Evolutionary conservation across 2,329 filamentous ascomycete genomes (phyloP), one percentile per base, ranked within the genome.

Genomic region (Sporothrix sp.): DNA sequence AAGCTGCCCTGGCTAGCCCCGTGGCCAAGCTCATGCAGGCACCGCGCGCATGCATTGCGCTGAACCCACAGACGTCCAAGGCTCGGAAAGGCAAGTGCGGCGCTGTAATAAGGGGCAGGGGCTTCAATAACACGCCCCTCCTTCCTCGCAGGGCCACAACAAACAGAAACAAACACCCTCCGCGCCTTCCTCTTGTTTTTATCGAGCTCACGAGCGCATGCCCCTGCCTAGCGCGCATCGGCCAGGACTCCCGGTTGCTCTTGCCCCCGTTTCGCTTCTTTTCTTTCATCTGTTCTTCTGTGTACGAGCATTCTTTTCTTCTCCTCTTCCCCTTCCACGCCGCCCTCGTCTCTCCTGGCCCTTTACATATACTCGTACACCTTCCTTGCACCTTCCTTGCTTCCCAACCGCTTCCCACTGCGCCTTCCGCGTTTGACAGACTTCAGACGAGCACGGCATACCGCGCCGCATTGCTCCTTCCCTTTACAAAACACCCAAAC

Each of bases 201-300:
- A 40, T 50, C 37, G n/a, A 18, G 16, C 38, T 50, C 47, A 43
- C 37, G 30, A 37, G 23, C 32, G 7, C 38, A 43, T 30, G 13
- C 47, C 51, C 50, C 27, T 52, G 51, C 51, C 39, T 52, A 52
- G 51, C 46, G 51, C 45, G 45, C 27, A 37, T 27, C 18, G 37
- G 39, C 48, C 48, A 38, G 40, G n/a, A n/a, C n/a, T 35, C 49
- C 20, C 16, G 43, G 28, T 14, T 44, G n/a, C n/a, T n/a, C 23
- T 36, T n/a, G 16, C 27, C 40, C 27, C 18, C 14, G 21, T 32
- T 36, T n/a, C 43, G 7, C 11, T 16, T 36, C 21, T n/a, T 18
- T 33, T 44, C 25, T 38, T n/a, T 45, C 28, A 14, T 38, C 16
- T 42, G 40, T 35, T 42, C 37, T 28, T 16, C 13, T 43, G n/a